A percentile compares a stretch with the other conserved stretches of the same genome.
These are phyloP conservation scores for Fusarium luffae DNA, from an alignment of 2,329 filamentous ascomycete genomes.

Conservation along the genomic window DNA sequence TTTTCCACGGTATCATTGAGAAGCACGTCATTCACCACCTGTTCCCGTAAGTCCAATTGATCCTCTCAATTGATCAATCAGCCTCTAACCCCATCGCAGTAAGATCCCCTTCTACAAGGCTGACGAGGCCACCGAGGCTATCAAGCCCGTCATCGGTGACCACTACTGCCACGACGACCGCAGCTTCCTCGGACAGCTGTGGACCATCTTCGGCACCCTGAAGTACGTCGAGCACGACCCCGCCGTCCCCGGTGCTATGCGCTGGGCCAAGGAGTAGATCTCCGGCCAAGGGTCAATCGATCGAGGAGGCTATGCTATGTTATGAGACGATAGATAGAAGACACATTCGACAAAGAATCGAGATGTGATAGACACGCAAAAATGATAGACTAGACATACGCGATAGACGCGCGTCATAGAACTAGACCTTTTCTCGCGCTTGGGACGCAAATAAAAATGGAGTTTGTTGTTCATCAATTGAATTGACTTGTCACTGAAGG, in stretches of 20 bases:
- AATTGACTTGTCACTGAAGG: not conserved
- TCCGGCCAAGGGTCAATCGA: conserved; percentile 5
- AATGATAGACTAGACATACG: conserved; percentile 36
- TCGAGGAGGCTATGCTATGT: not conserved
- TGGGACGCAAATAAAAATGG: conserved; percentile 26
- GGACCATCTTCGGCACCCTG: conserved; percentile 45
- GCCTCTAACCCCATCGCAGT: conserved; percentile 21
- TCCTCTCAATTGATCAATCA: not conserved
- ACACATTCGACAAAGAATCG: conserved; percentile 7
- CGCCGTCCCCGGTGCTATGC: conserved; percentile 36
- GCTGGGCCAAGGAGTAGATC: conserved; percentile 46
- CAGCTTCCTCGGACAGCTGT: conserved; percentile 46
- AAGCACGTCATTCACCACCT: conserved; percentile 72
- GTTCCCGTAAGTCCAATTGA: conserved; percentile 52
- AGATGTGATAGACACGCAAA: conserved; percentile 22
- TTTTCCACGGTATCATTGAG: conserved; percentile 71
- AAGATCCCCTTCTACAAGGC: conserved; percentile 59
- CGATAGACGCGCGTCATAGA: conserved; percentile 30
- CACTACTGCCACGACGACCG: conserved; percentile 75
- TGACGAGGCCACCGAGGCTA: conserved; percentile 66
- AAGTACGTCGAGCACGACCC: conserved; percentile 48
- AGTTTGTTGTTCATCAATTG: conserved; percentile 22
- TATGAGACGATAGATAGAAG: conserved; percentile 20
- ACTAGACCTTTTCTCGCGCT: conserved; percentile 22
- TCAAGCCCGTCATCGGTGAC: conserved; percentile 89